Base-by-base conservation (phyloP, 2,329 filamentous ascomycete genomes). In the Metarhizium album region DNA sequence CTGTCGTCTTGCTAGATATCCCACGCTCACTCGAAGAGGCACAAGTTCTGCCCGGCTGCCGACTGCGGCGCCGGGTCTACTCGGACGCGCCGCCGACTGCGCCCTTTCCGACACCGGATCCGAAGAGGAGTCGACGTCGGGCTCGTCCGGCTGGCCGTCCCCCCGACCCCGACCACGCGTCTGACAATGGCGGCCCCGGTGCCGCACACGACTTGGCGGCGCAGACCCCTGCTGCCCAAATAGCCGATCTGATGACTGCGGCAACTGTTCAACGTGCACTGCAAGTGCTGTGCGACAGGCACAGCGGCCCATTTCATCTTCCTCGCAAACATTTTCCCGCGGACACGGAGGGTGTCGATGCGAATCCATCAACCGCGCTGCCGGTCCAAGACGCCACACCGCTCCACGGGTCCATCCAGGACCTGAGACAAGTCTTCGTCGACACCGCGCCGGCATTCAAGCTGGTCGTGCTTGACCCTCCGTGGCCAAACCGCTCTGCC, bases 401-500 rank as follows among this genome's bases (percentile, higher is more conserved):
- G 58, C 67, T 84, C 20, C 64, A 74, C 7, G 78, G 79, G 22
- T 72, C 63, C 55, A 75, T 74, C 55, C 65, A 62, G 54, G 70
- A 67, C 4, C 66, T 66, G 43, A 64, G 71, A 37, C 58, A 62
- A 2, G 54, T 55, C 0, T 75, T 82, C 55, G 56, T 71, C 1
- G 56, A 64, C 14, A 61, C 59, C 3, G 71, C 75, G 2, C 73
- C 76, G 20, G 59, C 63, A 6, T 90, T 91, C 64, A 71, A 86
- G 55, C 70, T 90, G 43, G 72, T 90, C 37, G 64, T 90, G 7
- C 69, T 90, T 20, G 87, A 91, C 61, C 87, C 87, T 3, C 87
- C 87, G 1, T 91, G 87, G 87, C 86, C 87, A 0, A 91, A 89
- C 61, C 78, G 82, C 45, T 90, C 86, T 5, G 87, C 80, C 14